These are phyloP conservation scores for Carex arenaria DNA, from an alignment of 202 grass and related monocot genomes.

Conservation along the genomic window DNA sequence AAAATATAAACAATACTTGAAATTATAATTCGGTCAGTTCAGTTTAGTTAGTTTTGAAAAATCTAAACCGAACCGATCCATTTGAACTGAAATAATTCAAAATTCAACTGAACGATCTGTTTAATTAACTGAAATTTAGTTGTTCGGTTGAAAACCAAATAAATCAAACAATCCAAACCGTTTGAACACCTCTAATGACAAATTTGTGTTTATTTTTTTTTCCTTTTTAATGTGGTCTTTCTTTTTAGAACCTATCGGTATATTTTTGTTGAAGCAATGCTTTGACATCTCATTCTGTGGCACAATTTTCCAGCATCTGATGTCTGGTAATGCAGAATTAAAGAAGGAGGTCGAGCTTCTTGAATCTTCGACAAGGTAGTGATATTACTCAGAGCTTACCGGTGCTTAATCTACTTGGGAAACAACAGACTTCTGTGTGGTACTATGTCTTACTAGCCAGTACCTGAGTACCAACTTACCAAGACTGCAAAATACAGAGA, in stretches of 20 bases:
- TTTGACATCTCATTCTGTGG: not conserved
- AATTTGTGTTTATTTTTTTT: not conserved
- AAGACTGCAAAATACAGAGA: not conserved
- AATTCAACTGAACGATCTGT: no score
- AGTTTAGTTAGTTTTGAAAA: no score
- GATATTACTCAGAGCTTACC: not conserved
- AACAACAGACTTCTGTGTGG: not conserved
- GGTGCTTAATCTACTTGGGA: not conserved
- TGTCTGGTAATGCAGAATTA: constrained; percentile 40
- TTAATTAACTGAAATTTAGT: no score
- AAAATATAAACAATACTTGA: no score
- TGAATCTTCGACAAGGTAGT: constrained; percentile 49
- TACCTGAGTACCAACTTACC: not conserved
- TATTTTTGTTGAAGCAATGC: not conserved
- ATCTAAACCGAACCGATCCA: no score
- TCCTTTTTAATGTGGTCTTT: not conserved
- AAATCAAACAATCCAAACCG: no score
- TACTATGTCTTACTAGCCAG: not conserved
- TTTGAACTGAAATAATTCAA: no score
- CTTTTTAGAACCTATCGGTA: not conserved
- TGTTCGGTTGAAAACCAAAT: no score
- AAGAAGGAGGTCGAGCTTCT: constrained; percentile 46
- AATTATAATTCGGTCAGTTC: no score
- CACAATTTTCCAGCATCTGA: constrained; percentile 36
- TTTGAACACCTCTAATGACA: not conserved